Base-by-base conservation (phyloP, 805 yeast genomes). In the Isabelozyma rhagii region DNA sequence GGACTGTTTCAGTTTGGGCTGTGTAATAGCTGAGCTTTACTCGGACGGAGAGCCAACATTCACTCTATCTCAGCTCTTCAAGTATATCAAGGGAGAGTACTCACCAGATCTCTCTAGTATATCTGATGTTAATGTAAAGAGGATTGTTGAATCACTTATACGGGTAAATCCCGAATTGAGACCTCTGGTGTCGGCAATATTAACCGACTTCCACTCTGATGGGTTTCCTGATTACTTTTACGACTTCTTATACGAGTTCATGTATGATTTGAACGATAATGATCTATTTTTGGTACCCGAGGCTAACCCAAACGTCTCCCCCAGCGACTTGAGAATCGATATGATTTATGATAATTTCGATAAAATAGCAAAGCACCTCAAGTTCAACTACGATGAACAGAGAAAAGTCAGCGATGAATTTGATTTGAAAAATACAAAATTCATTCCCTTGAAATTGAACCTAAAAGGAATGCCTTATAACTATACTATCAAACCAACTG, bases 21-120 rank as follows among this genome's bases (percentile, higher is more conserved):
- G 99, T 70, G 90, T 88, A 3, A 85, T 94, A 56, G 96, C 96
- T 0, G 99, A 94, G 64, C 67, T 94, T 6, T 89, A 86, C 55
- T 69, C 83, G 15, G 98, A 94, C 55, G 97, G 97, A 0, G 78
- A 87, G 14, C 88, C 97, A 0, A 77, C 89, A 0, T 93, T 94
- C 65, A 85, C 96, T 0, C 75, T 94, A 10, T 84, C 98, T 0
- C 96, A 92, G 60, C 71, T 92, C 52, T 93, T 89, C 74, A 88
- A 85, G 66, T 94, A 87, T 66, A 85, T 85, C 58, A 80, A 80
- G 51, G 79, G 83, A 2, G 91, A 87, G 51, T 84, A 78, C 59
- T 63, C 64, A 17, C 96, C 96, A 0, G 83, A 83, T 49, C 64
- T 89, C 44, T 75, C 78, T 6, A 76, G 77, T 2, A 79, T 89